Evolutionary conservation across 495 filamentous ascomycete genomes (phyloP).

Genomic region (Margaritispora aquatica): DNA sequence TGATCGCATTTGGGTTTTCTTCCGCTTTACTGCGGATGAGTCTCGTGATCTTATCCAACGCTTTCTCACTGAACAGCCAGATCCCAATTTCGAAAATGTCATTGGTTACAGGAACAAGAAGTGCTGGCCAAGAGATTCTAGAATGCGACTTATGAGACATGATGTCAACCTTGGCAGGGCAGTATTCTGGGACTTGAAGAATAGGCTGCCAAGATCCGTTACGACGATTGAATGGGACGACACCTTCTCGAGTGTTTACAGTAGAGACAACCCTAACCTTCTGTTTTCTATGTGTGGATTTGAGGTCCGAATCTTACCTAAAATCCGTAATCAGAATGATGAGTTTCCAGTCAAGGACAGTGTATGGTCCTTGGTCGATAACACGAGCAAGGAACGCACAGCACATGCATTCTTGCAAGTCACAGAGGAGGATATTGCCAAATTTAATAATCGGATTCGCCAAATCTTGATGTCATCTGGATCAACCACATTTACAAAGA

Average conservation of each 20-base stretch:
- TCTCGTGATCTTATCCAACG: constrained; percentile 94
- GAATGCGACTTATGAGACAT: constrained; percentile 98
- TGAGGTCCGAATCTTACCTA: constrained; percentile 94
- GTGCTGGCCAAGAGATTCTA: constrained; percentile 96
- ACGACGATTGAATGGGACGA: constrained; percentile 99
- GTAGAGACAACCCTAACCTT: constrained; percentile 94
- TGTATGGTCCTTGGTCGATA: constrained; percentile 96
- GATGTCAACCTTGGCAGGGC: constrained; percentile 98
- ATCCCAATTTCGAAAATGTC: constrained; percentile 99
- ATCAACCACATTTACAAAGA: constrained; percentile 99
- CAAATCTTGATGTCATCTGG: constrained; percentile 99
- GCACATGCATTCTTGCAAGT: constrained; percentile 98
- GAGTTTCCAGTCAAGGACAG: constrained; percentile 97
- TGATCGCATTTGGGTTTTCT: constrained; percentile 97
- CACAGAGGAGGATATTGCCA: constrained; percentile 96
- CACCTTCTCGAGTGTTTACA: constrained; percentile 98
- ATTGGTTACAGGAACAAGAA: constrained; percentile 99
- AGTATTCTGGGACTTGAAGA: constrained; percentile 99
- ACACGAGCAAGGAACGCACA: constrained; percentile 91
- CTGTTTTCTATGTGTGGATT: constrained; percentile 98
- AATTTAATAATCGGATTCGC: constrained; percentile 98
- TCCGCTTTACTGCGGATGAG: constrained; percentile 88
- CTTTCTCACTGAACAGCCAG: constrained; percentile 96
- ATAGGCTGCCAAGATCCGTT: constrained; percentile 85
- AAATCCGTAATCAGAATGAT: constrained; percentile 90